Conservation (phyloP, 371 early-diverging fungal species). For the Funneliformis caledonium region DNA sequence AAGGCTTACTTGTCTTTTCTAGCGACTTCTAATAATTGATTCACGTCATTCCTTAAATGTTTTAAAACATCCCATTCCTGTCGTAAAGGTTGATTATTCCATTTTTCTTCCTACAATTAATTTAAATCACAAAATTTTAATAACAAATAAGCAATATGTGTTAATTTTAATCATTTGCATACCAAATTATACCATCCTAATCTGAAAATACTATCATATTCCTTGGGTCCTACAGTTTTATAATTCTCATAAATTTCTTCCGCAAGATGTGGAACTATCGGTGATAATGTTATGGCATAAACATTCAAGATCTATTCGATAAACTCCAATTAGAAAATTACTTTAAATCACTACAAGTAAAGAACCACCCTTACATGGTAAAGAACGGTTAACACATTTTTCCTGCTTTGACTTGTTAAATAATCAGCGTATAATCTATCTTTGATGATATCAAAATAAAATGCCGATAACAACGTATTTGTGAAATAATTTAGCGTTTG, state of each 20-base stretch:
- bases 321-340: no score
- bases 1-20: constrained; percentile 64
- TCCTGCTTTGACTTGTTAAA: constrained; percentile 51
- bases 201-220: constrained; percentile 67
- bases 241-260: constrained; percentile 81
- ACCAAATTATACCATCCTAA: constrained; percentile 63
- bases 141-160: not conserved
- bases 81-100: constrained; percentile 58
- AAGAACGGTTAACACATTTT: constrained; percentile 72
- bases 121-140: not conserved
- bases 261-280: constrained; percentile 74
- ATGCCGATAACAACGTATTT: constrained; percentile 71
- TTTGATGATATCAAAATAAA: constrained; percentile 86
- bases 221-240: constrained; percentile 48
- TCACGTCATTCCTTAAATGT: constrained; percentile 63
- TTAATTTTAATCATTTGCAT: constrained; percentile 18
- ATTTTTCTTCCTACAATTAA: constrained; percentile 48
- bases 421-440: constrained; percentile 78
- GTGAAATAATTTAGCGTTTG: constrained; percentile 73
- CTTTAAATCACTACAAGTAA: not conserved
- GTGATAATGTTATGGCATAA: constrained; percentile 68
- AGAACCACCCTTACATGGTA: constrained; percentile 56
- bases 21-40: constrained; percentile 69
- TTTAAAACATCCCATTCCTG: constrained; percentile 64
- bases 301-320: constrained; percentile 57